Base-by-base conservation (phyloP, 345 rosid species). In the Physaria fendleri region DNA sequence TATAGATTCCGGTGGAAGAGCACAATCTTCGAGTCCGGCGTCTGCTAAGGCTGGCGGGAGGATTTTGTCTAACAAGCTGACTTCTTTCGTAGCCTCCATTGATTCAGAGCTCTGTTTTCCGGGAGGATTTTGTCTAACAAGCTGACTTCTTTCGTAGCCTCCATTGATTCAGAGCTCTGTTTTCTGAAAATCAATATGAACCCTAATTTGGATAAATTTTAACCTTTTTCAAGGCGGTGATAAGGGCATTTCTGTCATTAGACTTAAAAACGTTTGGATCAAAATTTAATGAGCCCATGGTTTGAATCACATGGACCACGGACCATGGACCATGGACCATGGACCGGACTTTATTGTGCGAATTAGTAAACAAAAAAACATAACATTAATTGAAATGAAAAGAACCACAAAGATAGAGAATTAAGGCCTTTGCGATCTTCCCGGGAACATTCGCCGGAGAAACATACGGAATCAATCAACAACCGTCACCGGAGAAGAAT, bases 21-120 rank as follows among this genome's bases (percentile, higher is more conserved):
- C 88, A 50, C 87, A 84, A 62, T 87, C 87, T 47, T 82, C 89
- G 37, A 87, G 82, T 6, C 95, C 85, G 10, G 89, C 89, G 32
- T 87, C 89, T 44, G 79, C 84, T 2, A 82, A 65, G 1, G 76
- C 80, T 23, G 90, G 89, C 3, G 85, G 92, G 40, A 79, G 67
- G 57, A 87, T 79, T 24, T 42, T 66, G 24, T 71, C 69, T 4
- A 79, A 74, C 37, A 84, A 38, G 44, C 78, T 72, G 0, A 48
- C 24, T 21, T 66, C 81, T 44, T 62, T 71, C 18, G 69, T n/a
- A 42, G 76, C 57, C 55, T 77, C 78, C 81, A 77, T 77, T 9
- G 60, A 18, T 42, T 24, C 38, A 65, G 48, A 50, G 25, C 14
- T n/a, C n/a, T n/a, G n/a, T n/a, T n/a, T n/a, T n/a, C n/a, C 3